Percentiles rank a stretch among this genome's conserved stretches.
phyloP scores from a whole-genome alignment of 2,329 filamentous ascomycete genomes.

The Phaeosphaeriaceae sp. region DNA sequence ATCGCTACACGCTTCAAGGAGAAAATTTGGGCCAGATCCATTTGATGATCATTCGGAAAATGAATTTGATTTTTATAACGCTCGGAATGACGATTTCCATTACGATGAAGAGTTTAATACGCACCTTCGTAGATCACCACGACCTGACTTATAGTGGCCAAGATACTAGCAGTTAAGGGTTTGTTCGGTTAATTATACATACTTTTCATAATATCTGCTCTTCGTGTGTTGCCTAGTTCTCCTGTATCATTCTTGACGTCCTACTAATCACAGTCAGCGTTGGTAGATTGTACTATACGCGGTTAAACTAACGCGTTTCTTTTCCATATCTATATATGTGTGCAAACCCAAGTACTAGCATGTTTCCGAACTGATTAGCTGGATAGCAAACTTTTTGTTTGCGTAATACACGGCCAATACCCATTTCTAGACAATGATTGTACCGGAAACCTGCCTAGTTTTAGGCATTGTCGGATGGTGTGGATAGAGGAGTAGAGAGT shows the following conservation, averaged over 20 bases:
- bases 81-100: constrained; percentile 13
- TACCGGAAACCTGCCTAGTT: not conserved
- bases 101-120: constrained; percentile 3
- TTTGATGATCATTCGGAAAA: constrained; percentile 4
- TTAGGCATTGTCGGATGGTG: not conserved
- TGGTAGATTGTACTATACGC: too few species aligned
- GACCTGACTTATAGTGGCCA: too few species aligned
- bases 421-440: not conserved
- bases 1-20: not conserved
- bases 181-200: too few species aligned
- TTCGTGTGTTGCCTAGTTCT: too few species aligned
- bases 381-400: not conserved
- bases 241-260: too few species aligned
- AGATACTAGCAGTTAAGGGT: too few species aligned
- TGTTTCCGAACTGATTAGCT: too few species aligned
- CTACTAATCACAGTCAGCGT: too few species aligned
- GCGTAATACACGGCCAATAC: not conserved
- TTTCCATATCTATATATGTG: too few species aligned
- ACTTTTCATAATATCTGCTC: too few species aligned
- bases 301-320: too few species aligned
- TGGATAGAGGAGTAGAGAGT: not conserved
- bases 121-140: not conserved
- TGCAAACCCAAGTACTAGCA: not conserved
- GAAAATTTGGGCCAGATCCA: not conserved
- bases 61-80: constrained; percentile 10